Conservation (phyloP, 106 monocot genomes). For the Allium cepa region DNA sequence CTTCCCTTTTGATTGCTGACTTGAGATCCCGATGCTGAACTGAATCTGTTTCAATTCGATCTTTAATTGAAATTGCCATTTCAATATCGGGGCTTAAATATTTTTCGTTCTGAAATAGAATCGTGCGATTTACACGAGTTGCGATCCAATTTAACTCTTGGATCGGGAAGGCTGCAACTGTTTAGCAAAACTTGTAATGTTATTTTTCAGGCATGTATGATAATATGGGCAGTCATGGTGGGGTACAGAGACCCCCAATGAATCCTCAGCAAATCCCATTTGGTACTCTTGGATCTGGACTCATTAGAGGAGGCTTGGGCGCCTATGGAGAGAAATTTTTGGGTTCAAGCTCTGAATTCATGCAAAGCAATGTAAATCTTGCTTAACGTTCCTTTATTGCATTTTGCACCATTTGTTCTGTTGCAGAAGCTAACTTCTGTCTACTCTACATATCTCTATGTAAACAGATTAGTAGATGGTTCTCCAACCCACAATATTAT, state of each 20-base stretch:
- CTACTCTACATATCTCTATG: neutral
- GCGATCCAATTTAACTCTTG: too few species aligned
- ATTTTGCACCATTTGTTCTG: neutral
- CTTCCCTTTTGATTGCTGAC: too few species aligned
- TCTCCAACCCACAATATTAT: conserved; percentile 36
- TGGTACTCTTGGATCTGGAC: conserved; percentile 24
- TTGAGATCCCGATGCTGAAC: too few species aligned
- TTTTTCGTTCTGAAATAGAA: too few species aligned
- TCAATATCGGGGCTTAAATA: too few species aligned
- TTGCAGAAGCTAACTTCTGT: neutral
- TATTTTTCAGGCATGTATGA: conserved; percentile 27
- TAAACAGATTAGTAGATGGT: conserved; percentile 36
- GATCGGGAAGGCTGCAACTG: too few species aligned
- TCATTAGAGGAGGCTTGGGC: conserved; percentile 28
- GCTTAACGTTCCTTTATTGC: neutral
- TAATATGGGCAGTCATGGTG: conserved; percentile 17
- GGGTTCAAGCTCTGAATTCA: conserved; percentile 27
- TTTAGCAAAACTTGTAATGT: neutral
- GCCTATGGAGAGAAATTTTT: conserved; percentile 25
- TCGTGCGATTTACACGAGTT: too few species aligned
- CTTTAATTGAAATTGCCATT: too few species aligned
- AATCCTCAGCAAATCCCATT: conserved; percentile 31
- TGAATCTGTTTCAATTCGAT: too few species aligned
- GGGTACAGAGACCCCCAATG: conserved; percentile 19
- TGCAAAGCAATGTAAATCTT: conserved; percentile 35